These are phyloP conservation scores for Amoebophrya sp. DNA, from an alignment of 169 alveolate species.

Conservation along the genomic window DNA sequence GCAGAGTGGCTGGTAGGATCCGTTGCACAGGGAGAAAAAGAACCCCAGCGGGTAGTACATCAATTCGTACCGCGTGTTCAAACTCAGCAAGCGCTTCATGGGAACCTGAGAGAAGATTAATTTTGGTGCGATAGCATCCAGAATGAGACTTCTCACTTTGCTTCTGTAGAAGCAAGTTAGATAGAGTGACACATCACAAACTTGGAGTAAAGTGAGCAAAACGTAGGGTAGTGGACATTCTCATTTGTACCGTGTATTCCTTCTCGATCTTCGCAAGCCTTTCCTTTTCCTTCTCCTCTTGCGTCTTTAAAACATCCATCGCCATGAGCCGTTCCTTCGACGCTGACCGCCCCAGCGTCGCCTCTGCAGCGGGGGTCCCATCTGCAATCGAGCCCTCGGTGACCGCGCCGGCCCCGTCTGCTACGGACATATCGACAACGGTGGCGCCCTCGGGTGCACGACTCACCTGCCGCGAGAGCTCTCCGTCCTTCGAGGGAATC, in stretches of 20 bases:
- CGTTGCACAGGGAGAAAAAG: background rate
- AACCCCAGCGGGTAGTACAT: background rate
- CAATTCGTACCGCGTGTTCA: background rate
- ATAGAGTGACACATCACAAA: no score
- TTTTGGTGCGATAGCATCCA: no score
- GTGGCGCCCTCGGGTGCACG: no score
- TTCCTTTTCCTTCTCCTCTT: background rate
- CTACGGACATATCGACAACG: no score
- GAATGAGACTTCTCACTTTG: no score
- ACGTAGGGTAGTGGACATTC: no score
- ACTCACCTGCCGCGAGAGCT: no score
- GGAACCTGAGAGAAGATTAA: no score
- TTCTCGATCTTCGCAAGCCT: background rate
- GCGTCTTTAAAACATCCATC: background rate
- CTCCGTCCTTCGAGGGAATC: background rate
- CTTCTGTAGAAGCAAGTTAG: no score
- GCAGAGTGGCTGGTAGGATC: background rate
- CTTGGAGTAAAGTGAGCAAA: no score
- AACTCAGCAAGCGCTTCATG: background rate
- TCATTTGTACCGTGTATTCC: background rate
- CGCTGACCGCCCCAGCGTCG: background rate
- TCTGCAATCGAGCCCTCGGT: background rate
- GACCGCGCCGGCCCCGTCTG: background rate
- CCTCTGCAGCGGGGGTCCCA: background rate
- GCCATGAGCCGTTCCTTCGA: background rate